Evolutionary conservation across 2,329 filamentous ascomycete species (phyloP).

Genomic region (Myriosclerotinia curreyana): DNA sequence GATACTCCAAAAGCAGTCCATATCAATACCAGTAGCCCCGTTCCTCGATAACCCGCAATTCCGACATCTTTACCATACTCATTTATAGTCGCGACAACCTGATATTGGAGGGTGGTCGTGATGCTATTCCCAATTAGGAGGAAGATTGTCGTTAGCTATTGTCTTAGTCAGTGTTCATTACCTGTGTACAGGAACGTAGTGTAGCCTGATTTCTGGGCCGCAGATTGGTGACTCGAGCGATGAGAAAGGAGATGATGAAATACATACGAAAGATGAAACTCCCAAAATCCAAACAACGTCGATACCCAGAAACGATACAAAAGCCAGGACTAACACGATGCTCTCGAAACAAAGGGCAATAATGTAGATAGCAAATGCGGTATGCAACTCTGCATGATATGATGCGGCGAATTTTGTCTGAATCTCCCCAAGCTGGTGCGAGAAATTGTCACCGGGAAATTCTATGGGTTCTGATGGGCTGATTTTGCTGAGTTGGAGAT

Average conservation of each 20-base stretch:
- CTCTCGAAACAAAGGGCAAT: neutral
- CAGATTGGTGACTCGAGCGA: neutral
- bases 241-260: neutral
- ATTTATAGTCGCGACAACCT: neutral
- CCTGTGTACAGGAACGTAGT: neutral
- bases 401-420: neutral
- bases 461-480: neutral
- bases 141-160: neutral
- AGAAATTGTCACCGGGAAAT: neutral
- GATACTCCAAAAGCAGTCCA: constrained; percentile 9
- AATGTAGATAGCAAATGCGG: neutral
- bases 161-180: neutral
- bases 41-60: neutral
- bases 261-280: neutral
- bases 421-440: constrained; percentile 7
- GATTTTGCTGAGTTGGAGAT: constrained; percentile 4
- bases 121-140: constrained; percentile 1
- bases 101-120: neutral
- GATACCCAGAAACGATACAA: neutral
- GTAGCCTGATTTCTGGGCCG: neutral
- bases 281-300: neutral
- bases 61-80: neutral
- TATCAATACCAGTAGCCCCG: neutral
- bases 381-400: constrained; percentile 4
- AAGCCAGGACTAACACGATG: neutral